A percentile compares a stretch with the other conserved stretches of the same genome.
These are phyloP conservation scores for Cinnamomum chago DNA, from an alignment of 164 flowering plant genomes.

Conservation along the genomic window DNA sequence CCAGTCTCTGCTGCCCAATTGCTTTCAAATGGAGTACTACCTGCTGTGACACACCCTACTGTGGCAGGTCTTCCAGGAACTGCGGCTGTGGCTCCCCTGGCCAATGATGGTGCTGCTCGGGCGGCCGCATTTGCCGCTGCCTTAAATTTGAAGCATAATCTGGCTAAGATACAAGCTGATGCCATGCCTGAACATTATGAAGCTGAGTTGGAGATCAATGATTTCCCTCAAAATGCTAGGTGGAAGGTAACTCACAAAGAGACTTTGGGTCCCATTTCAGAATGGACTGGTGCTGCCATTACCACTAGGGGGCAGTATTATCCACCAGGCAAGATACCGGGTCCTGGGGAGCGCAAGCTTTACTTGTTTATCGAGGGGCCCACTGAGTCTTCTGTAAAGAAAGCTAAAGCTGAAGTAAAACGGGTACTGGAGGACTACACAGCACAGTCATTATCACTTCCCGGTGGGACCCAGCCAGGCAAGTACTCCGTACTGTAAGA, in stretches of 20 bases:
- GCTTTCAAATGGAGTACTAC: conserved; percentile 45
- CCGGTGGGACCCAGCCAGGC: conserved; percentile 83
- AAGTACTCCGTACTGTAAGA: conserved; percentile 64
- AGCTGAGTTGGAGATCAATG: conserved; percentile 94
- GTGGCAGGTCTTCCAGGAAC: conserved; percentile 38
- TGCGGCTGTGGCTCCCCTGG: conserved; percentile 30
- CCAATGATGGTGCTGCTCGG: conserved; percentile 68
- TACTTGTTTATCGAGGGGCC: conserved; percentile 95
- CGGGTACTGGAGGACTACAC: conserved; percentile 85
- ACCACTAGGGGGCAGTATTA: conserved; percentile 91
- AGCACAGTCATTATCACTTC: conserved; percentile 57
- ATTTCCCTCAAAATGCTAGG: conserved; percentile 97
- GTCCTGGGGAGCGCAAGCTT: conserved; percentile 86
- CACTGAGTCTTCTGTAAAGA: conserved; percentile 80
- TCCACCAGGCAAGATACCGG: conserved; percentile 64
- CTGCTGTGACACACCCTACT: conserved; percentile 39
- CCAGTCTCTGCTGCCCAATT: conserved; percentile 38
- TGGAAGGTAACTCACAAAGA: conserved; percentile 99
- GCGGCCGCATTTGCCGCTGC: conserved; percentile 84
- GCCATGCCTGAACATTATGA: conserved; percentile 96
- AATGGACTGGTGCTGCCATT: conserved; percentile 98
- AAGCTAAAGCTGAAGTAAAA: conserved; percentile 80
- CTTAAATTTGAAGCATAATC: conserved; percentile 82
- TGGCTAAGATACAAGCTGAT: conserved; percentile 78
- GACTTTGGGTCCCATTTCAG: conserved; percentile 91